A percentile compares a stretch with the other conserved stretches of the same genome.
Evolutionary conservation across 164 flowering plant species (phyloP).

Genomic region (Nelumbo lutea): DNA sequence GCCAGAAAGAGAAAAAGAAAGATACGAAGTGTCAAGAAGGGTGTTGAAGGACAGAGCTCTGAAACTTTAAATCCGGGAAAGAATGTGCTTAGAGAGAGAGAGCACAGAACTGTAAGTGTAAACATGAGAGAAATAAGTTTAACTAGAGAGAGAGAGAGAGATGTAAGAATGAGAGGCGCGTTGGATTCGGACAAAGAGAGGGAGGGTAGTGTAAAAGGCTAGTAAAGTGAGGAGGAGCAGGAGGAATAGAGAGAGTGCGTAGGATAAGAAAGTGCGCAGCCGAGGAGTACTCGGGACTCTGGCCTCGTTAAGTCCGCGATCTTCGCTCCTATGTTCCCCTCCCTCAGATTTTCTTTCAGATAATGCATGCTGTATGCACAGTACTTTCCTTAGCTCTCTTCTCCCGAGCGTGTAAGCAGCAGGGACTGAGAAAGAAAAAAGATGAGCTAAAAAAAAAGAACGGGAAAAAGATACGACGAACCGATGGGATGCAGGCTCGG

Average conservation of each 20-base stretch:
- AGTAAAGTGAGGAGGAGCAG: not conserved
- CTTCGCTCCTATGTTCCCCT: slow-evolving; percentile 17
- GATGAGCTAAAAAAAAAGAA: too few relatives aligned
- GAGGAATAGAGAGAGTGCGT: not conserved
- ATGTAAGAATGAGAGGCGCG: not conserved
- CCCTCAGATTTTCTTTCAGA: too few relatives aligned
- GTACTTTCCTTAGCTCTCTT: too few relatives aligned
- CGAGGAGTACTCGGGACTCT: slow-evolving; percentile 3
- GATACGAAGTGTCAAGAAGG: not conserved
- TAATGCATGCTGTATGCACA: too few relatives aligned
- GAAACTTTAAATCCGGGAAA: not conserved
- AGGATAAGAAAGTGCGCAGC: slow-evolving; percentile 10
- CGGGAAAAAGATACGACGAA: too few relatives aligned
- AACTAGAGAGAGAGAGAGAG: not conserved
- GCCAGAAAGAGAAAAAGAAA: not conserved
- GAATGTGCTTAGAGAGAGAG: not conserved
- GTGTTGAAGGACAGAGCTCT: not conserved
- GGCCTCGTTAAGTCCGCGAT: slow-evolving; percentile 14
- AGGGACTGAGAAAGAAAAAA: too few relatives aligned
- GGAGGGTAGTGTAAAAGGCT: not conserved
- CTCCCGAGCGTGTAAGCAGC: too few relatives aligned
- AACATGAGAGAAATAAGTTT: not conserved
- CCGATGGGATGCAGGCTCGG: too few relatives aligned
- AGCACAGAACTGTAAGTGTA: not conserved
- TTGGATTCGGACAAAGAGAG: not conserved